Conservation (phyloP, 73 alveolate genomes). For the Symbiodinium pilosum region DNA sequence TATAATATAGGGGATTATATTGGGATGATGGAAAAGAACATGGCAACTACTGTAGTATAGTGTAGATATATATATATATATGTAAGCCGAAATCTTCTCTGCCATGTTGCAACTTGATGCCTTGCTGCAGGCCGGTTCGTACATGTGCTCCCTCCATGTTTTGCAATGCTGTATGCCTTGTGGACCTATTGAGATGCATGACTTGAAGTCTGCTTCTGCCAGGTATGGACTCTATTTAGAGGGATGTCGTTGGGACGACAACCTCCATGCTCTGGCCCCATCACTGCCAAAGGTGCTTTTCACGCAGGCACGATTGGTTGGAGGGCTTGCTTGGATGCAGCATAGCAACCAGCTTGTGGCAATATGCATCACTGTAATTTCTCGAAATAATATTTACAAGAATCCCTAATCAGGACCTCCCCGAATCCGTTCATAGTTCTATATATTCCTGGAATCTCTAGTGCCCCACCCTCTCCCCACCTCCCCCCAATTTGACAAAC, state of each 20-base stretch:
- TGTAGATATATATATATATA: background rate
- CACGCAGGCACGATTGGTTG: constrained; percentile 72
- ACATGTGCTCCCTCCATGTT: constrained; percentile 54
- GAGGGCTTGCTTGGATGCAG: no score
- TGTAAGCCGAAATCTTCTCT: background rate
- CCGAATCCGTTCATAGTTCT: background rate
- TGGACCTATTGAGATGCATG: background rate
- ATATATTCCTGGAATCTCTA: no score
- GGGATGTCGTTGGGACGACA: constrained; percentile 99
- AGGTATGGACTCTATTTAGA: constrained; percentile 99
- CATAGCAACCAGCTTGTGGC: no score
- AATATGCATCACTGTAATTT: no score
- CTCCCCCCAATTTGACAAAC: no score
- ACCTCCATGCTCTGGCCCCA: constrained; percentile 98
- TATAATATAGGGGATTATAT: no score
- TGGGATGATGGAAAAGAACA: no score
- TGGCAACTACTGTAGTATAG: background rate
- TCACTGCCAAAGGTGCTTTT: constrained; percentile 97
- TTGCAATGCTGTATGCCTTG: constrained; percentile 18
- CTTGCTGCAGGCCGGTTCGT: constrained; percentile 96
- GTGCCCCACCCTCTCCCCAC: background rate
- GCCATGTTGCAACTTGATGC: background rate
- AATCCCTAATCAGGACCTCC: background rate
- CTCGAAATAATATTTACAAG: no score
- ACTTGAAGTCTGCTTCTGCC: constrained; percentile 40